Conservation (phyloP, 371 early-diverging fungal genomes). For the Mortierella sp. region DNA sequence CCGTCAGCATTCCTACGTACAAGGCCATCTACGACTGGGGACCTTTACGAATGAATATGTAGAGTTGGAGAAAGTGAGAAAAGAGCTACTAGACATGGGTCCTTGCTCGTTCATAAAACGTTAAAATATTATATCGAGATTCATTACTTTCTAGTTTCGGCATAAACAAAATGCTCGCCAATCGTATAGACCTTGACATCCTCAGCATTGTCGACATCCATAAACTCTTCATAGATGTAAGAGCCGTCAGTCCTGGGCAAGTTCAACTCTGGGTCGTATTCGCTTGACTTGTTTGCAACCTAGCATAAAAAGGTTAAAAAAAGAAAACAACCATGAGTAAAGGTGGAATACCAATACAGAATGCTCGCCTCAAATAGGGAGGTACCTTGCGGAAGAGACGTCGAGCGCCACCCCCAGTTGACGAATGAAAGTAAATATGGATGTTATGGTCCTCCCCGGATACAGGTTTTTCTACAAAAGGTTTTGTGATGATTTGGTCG, state of each 20-base stretch:
- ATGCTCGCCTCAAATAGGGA: no score
- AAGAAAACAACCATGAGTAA: neutral
- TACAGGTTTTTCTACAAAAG: slow-evolving; percentile 99
- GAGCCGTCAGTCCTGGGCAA: slow-evolving; percentile 83
- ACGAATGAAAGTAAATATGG: slow-evolving; percentile 92
- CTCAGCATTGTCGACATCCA: slow-evolving; percentile 93
- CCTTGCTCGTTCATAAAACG: neutral
- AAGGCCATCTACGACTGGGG: slow-evolving; percentile 98
- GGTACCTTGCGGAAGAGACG: slow-evolving; percentile 95
- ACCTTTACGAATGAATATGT: slow-evolving; percentile 66
- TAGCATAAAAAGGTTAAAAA: slow-evolving; percentile 18
- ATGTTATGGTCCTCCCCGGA: slow-evolving; percentile 98
- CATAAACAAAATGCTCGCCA: slow-evolving; percentile 91
- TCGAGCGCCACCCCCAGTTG: slow-evolving; percentile 93
- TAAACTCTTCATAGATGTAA: slow-evolving; percentile 96
- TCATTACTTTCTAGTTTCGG: slow-evolving; percentile 96
- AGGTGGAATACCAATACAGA: neutral
- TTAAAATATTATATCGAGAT: neutral
- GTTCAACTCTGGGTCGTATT: slow-evolving; percentile 81
- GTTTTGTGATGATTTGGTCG: slow-evolving; percentile 80
- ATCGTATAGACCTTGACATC: slow-evolving; percentile 99
- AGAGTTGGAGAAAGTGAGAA: no score
- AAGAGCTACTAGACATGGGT: no score
- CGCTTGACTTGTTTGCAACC: slow-evolving; percentile 96
- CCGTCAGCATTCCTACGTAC: slow-evolving; percentile 97